These are phyloP conservation scores for Ehretia macrophylla DNA, from an alignment of 257 asterid genomes.

Conservation along the genomic window DNA sequence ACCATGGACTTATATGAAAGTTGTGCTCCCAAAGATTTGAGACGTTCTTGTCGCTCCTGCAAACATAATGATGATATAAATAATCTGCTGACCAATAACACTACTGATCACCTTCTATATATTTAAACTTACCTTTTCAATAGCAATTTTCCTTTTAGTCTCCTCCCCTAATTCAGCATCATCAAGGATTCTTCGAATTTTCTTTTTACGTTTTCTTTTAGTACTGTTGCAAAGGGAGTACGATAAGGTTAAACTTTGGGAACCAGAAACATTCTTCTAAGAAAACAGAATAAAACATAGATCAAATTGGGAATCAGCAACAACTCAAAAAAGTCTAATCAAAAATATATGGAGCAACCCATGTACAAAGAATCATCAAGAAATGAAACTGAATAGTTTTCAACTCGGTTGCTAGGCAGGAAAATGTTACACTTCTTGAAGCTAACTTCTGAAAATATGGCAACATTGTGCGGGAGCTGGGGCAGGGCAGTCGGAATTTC, in stretches of 20 bases:
- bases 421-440: no score
- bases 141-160: constrained; percentile 93
- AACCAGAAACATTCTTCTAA: no score
- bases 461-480: no score
- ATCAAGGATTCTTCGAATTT: constrained; percentile 89
- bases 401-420: background rate
- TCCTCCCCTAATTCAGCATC: constrained; percentile 97
- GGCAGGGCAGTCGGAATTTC: no score
- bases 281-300: no score
- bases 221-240: constrained; percentile 38
- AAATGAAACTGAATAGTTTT: background rate
- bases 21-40: constrained; percentile 85
- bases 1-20: constrained; percentile 58
- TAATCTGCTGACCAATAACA: background rate
- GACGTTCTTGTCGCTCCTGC: constrained; percentile 98
- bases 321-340: no score
- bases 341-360: no score
- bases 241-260: background rate
- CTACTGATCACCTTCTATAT: background rate
- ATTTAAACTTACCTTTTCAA: constrained; percentile 58
- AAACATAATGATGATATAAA: constrained; percentile 3
- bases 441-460: no score
- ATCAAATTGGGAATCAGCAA: no score
- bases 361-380: background rate
- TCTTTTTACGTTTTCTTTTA: constrained; percentile 77